Percentiles rank a stretch among this genome's conserved stretches.
phyloP scores from a whole-genome alignment of 208 protist species.

The Leptomonas seymouri region DNA sequence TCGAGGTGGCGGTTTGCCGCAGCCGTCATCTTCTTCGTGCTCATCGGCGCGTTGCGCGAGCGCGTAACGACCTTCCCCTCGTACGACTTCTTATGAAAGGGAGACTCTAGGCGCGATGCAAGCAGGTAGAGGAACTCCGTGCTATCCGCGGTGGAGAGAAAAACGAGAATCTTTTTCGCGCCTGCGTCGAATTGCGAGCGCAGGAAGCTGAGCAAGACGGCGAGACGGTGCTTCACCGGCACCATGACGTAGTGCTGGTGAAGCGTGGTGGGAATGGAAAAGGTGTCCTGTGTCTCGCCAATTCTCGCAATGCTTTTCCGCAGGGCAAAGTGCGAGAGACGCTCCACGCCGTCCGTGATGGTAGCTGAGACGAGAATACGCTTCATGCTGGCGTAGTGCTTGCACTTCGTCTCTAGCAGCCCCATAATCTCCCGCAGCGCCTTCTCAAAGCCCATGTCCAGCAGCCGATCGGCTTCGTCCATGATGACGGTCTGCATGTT shows the following conservation, averaged over 20 bases:
- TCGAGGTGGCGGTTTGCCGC: conserved; percentile 57
- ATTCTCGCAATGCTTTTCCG: conserved; percentile 57
- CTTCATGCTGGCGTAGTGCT: conserved; percentile 94
- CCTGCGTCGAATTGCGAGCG: conserved; percentile 94
- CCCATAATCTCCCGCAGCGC: conserved; percentile 98
- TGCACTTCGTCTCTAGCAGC: conserved; percentile 63
- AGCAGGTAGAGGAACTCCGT: conserved; percentile 98
- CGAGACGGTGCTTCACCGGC: conserved; percentile 81
- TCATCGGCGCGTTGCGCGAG: conserved; percentile 27
- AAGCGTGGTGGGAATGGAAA: conserved; percentile 77
- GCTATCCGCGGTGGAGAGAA: conserved; percentile 96
- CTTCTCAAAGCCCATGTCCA: conserved; percentile 99
- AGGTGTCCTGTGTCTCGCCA: conserved; percentile 74
- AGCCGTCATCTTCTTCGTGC: conserved; percentile 59
- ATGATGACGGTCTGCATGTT: conserved; percentile 91
- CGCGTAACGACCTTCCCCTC: conserved; percentile 36
- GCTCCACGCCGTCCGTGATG: conserved; percentile 87
- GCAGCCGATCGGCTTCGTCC: conserved; percentile 99
- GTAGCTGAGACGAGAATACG: conserved; percentile 98
- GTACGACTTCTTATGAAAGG: conserved; percentile 50
- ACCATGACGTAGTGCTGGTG: conserved; percentile 82
- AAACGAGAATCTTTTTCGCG: conserved; percentile 95
- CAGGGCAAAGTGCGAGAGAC: conserved; percentile 89
- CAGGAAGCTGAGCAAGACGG: conserved; percentile 94
- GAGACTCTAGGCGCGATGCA: conserved; percentile 73